Conservation (phyloP, 371 early-diverging fungal genomes). For the Furculomyces boomerangus region DNA sequence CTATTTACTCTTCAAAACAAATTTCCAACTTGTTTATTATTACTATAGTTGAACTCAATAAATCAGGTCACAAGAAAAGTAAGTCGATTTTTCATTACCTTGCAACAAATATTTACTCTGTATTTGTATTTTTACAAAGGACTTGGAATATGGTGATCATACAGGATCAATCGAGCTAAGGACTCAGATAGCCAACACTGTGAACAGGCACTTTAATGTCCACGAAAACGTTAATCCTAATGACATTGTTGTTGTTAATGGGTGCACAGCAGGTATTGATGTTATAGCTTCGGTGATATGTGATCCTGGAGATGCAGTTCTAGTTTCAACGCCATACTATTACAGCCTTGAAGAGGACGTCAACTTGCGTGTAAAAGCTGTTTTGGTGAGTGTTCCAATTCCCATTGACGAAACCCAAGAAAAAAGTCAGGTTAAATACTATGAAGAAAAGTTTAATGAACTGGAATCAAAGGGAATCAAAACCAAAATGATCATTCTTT, state of each 20-base stretch:
- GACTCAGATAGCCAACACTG: constrained; percentile 21
- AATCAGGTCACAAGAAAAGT: not conserved
- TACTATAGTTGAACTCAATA: not conserved
- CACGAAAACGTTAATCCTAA: constrained; percentile 20
- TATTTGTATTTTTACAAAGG: constrained; percentile 1
- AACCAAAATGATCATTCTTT: constrained; percentile 33
- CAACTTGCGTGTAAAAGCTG: constrained; percentile 26
- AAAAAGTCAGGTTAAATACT: constrained; percentile 18
- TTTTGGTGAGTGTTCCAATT: constrained; percentile 26
- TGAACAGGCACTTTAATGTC: constrained; percentile 37
- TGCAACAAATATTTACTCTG: not conserved
- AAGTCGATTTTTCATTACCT: not conserved
- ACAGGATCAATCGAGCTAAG: constrained; percentile 36
- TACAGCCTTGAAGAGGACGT: constrained; percentile 51
- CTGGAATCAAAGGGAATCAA: constrained; percentile 18
- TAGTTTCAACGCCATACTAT: constrained; percentile 58
- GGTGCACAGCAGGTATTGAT: constrained; percentile 45
- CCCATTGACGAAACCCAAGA: constrained; percentile 18
- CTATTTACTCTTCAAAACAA: not conserved
- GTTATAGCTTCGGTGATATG: constrained; percentile 35
- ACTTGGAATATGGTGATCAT: constrained; percentile 19
- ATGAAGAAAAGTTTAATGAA: constrained; percentile 25
- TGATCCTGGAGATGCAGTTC: constrained; percentile 50
- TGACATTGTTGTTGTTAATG: constrained; percentile 39
- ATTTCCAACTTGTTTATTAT: not conserved